Evolutionary conservation across 2,329 filamentous ascomycete genomes (phyloP), one percentile per base, ranked within the genome.

Genomic region (Penicillium palitans): DNA sequence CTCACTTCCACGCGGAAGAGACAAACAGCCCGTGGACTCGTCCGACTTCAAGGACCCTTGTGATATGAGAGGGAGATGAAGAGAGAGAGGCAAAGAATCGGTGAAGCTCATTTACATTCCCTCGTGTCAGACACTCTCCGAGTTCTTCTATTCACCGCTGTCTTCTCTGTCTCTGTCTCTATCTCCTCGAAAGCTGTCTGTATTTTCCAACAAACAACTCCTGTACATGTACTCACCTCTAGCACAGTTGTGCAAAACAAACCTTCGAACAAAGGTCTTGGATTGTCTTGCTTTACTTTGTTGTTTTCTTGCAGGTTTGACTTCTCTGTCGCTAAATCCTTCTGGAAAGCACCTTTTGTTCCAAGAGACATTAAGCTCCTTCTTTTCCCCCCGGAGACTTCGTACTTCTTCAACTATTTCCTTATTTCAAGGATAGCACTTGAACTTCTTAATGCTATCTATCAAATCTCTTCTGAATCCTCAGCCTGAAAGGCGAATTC

Each of bases 391-490:
- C 48, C 37, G 29, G 39, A 19, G 17, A 47, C 27, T 54, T 55
- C 52, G 40, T 57, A 49, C 35, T 31, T 44, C 54, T 40, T 44
- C 50, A 54, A 53, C 44, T 39, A 33, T 42, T 37, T 17, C 21
- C 55, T 27, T 45, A 45, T 10, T 37, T 50, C 33, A 50, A 50
- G 29, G 39, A 50, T 59, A 54, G 35, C 42, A 47, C 41, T 49
- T 60, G 44, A 60, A 46, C 45, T 37, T 63, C 52, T 48, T 37
- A 59, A 90, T 90, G 87, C 74, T 88, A 60, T 85, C 87, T 48
- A 80, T 90, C 64, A 80, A 84, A 39, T 87, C 84, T 63, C 80
- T 90, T 68, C 83, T 90, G 70, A 90, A 90, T 70, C 87, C 87
- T 65, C 74, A 79, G 52, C 79, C 82, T 61, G 71, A 80, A 39